These are phyloP conservation scores for Thraustotheca clavata DNA, from an alignment of 352 stramenopile genomes.

Conservation along the genomic window DNA sequence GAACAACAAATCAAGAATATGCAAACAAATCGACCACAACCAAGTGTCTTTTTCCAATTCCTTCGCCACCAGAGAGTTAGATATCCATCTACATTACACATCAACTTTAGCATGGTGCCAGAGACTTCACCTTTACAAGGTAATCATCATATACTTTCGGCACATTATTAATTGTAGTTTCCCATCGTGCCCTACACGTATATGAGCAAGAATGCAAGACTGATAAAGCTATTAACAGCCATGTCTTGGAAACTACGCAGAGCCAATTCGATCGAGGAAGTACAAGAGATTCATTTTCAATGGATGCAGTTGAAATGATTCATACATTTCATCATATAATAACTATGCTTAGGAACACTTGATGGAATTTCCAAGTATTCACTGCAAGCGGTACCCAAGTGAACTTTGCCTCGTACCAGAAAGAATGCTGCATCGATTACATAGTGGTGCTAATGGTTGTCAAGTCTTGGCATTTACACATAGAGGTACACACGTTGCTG, in stretches of 20 bases:
- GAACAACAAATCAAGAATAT: slow-evolving; percentile 43
- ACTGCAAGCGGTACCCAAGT: not conserved
- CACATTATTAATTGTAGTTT: not conserved
- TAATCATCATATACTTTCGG: not conserved
- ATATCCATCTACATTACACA: slow-evolving; percentile 32
- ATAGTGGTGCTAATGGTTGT: slow-evolving; percentile 46
- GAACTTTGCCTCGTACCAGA: slow-evolving; percentile 53
- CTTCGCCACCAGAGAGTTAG: slow-evolving; percentile 33
- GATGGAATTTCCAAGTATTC: not conserved
- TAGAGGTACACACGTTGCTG: slow-evolving; percentile 43
- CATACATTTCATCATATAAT: not conserved
- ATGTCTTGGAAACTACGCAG: slow-evolving; percentile 14
- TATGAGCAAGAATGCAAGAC: not conserved
- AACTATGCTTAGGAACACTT: not conserved
- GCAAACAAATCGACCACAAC: slow-evolving; percentile 31
- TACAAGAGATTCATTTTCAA: not conserved
- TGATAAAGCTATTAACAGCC: not conserved
- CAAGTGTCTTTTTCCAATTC: slow-evolving; percentile 52
- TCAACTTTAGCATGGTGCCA: slow-evolving; percentile 27
- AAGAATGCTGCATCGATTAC: slow-evolving; percentile 41
- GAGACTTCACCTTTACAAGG: not conserved
- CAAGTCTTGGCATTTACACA: slow-evolving; percentile 51
- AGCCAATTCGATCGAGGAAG: slow-evolving; percentile 25
- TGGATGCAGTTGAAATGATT: not conserved
- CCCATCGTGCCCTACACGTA: not conserved